These are phyloP conservation scores for Hsuehochloa calcarea DNA, from an alignment of 176 grass and related monocot species.

Conservation along the genomic window DNA sequence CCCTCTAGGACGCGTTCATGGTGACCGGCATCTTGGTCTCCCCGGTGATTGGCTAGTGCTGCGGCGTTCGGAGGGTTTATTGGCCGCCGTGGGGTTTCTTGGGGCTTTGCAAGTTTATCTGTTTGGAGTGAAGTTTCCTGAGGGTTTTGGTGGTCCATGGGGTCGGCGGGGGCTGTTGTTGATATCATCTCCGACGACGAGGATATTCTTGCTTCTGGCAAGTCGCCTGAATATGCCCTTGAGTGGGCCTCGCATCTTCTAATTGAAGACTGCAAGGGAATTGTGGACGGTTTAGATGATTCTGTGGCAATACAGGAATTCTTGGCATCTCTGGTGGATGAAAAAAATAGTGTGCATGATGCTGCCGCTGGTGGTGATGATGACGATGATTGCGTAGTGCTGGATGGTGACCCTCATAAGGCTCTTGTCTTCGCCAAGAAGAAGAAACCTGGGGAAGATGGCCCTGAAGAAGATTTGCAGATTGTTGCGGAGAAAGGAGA, in stretches of 20 bases:
- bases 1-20: not conserved
- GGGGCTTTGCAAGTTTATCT: not conserved
- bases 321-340: conserved; percentile 1
- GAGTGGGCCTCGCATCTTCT: conserved; percentile 27
- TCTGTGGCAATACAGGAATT: conserved; percentile 31
- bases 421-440: conserved; percentile 12
- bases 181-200: conserved; percentile 76
- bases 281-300: conserved; percentile 23
- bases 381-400: conserved; percentile 59
- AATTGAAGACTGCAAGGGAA: not conserved
- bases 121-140: not conserved
- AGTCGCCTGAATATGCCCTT: not conserved
- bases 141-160: conserved; percentile 35
- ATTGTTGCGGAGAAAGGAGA: conserved; percentile 81
- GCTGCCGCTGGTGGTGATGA: not conserved
- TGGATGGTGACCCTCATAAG: conserved; percentile 55
- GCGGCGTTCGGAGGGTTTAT: not conserved
- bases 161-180: conserved; percentile 35
- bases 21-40: not conserved
- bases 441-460: conserved; percentile 25
- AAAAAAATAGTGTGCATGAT: conserved; percentile 8
- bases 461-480: conserved; percentile 50
- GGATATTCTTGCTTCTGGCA: not conserved
- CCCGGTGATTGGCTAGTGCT: not conserved
- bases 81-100: not conserved